Evolutionary conservation across 257 asterid species (phyloP), one percentile per base, ranked within the genome.

Genomic region (Paulownia fortunei): DNA sequence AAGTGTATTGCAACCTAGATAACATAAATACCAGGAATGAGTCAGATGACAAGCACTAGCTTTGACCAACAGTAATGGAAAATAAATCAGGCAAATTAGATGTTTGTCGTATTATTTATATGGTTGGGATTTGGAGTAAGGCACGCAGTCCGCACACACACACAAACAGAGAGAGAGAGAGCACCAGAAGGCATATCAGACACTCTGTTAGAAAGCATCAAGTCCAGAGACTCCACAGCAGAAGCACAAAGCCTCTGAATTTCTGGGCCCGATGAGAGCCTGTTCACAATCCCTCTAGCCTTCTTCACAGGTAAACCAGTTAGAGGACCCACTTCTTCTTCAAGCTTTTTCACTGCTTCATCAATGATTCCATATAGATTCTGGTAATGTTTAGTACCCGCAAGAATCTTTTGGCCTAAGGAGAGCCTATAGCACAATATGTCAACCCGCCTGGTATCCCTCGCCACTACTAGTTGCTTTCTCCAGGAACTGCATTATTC

Each of bases 381-480:
- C 78, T 88, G 88, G 81, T 90, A 90, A 32, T 87, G 88, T 73
- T 88, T 86, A 13, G 91, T 89, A 21, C 95, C 91, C 8, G 88
- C 83, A 75, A 93, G 96, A 85, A 93, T 88, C 82, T 90, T 88
- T 80, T 85, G 88, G 83, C 92, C 84, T 13, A 93, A 85, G 26
- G 91, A 89, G 80, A 93, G 87, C 81, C 97, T 83, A 65, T 85
- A 88, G 89, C 98, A 86, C 56, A 93, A 78, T 63, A 85, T 88
- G 80, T 91, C 98, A n/a, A 93, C 96, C 74, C 96, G 87, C 72
- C 98, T 91, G 13, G 98, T 94, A 73, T 90, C 96, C 80, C 77
- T 87, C 32, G 97, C 97, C 69, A 84, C 92, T 23, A 87, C 76
- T 68, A 93, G 79, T 80, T 93, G 98, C 84, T 93, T 93, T 82